Base-by-base conservation (phyloP, 1,139 yeast genomes). In the Yamadazyma dushanensis region DNA sequence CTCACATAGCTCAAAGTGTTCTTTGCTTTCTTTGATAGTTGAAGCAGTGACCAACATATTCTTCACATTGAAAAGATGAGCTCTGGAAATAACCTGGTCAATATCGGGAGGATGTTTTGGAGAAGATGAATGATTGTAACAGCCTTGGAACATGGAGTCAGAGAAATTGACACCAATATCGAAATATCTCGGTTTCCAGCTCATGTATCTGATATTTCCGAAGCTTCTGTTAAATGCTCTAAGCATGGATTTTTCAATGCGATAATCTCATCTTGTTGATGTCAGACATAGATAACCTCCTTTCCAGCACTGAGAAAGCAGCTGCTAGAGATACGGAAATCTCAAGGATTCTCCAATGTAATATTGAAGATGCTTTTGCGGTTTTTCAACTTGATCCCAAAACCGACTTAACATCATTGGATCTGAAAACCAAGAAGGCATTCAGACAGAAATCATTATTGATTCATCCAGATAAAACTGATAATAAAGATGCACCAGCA, bases 71-170 rank as follows among this genome's bases (percentile, higher is more conserved):
- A 78, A 74, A 10, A 70, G 59, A 35, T 66, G 67, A 0, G 97
- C 95, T 30, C 96, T 70, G 8, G 69, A 56, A 8, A 92, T 63
- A 4, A 92, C 87, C 13, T 70, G 64, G 11, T 64, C 66, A 7
- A 87, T 59, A 57, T 92, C 98, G 6, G 74, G 59, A 1, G 74
- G 75, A 56, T 92, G 98, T 37, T 74, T 70, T 5, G 56, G 47
- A 1, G 54, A 53, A 29, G 66, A 61, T 19, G 80, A 76, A 11
- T 85, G 90, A 46, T 86, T 77, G 56, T 92, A 92, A 15, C 59
- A 47, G 2, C 98, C 98, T 34, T 71, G 74, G 57, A 87, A 94
- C 90, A 90, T 92, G 8, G 78, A 68, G 56, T 92, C 98, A 1
- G 96, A 83, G 51, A 92, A 73, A 56, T 92, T 92, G 47, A 89